Evolutionary conservation across 257 asterid genomes (phyloP).

Genomic region (Lithospermum erythrorhizon): DNA sequence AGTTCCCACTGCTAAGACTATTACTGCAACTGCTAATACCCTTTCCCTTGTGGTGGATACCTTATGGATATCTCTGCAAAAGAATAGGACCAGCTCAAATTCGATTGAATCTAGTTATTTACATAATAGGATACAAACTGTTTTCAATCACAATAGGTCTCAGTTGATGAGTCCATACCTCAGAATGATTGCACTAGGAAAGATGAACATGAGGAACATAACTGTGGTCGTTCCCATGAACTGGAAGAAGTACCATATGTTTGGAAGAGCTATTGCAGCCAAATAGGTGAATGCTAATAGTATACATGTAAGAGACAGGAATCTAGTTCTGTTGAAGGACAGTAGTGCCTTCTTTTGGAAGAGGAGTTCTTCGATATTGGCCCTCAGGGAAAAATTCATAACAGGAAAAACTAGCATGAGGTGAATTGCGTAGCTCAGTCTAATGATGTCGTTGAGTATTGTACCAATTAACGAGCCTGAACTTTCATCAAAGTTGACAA

Average conservation of each 20-base stretch:
- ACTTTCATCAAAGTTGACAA: conserved; percentile 64
- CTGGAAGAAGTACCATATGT: conserved; percentile 90
- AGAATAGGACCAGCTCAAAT: not conserved
- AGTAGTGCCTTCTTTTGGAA: conserved; percentile 50
- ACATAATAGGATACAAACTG: not conserved
- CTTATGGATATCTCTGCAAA: conserved; percentile 59
- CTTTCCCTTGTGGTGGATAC: conserved; percentile 53
- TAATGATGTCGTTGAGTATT: conserved; percentile 46
- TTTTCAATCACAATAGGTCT: not conserved
- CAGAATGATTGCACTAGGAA: conserved; percentile 84
- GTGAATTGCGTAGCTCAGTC: conserved; percentile 86
- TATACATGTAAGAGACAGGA: conserved; percentile 41
- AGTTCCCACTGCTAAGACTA: conserved; percentile 67
- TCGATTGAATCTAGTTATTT: not conserved
- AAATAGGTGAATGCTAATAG: conserved; percentile 47
- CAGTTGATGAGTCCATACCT: conserved; percentile 32
- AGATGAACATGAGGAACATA: conserved; percentile 80
- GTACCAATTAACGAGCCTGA: conserved; percentile 42
- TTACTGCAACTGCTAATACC: conserved; percentile 56
- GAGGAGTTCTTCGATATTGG: conserved; percentile 65
- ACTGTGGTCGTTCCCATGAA: conserved; percentile 91
- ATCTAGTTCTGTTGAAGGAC: conserved; percentile 39
- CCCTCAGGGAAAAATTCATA: conserved; percentile 83
- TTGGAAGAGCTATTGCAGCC: conserved; percentile 72
- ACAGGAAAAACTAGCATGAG: conserved; percentile 98